phyloP scores from a whole-genome alignment of 2,329 filamentous ascomycete genomes.

The Teratosphaeria nubilosa region DNA sequence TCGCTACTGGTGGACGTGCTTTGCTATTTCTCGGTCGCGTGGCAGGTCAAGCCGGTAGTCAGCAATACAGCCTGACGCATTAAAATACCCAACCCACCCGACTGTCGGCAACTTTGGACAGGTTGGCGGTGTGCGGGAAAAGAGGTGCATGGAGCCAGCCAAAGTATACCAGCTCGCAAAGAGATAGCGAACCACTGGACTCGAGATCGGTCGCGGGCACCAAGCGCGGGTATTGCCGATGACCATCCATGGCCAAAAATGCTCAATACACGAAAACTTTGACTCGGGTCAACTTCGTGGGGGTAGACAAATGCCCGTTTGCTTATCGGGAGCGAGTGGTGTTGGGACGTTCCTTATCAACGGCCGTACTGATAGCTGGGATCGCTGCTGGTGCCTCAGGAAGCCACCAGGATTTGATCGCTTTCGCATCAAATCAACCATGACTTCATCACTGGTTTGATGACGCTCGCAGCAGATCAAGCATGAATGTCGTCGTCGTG shows the following conservation, averaged over 20 bases:
- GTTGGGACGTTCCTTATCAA: background rate
- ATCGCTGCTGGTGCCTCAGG: background rate
- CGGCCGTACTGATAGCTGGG: background rate
- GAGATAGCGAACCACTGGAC: background rate
- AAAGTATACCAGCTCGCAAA: background rate
- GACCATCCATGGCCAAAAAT: background rate
- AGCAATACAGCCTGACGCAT: background rate
- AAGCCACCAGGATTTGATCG: background rate
- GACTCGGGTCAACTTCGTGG: background rate
- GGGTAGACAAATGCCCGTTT: background rate
- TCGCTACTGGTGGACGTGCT: background rate
- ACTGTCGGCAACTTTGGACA: background rate
- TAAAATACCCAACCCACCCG: background rate
- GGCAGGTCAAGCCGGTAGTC: background rate
- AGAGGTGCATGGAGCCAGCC: background rate
- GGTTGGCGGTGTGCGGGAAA: background rate
- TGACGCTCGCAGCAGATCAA: background rate
- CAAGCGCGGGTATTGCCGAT: background rate
- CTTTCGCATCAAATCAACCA: background rate
- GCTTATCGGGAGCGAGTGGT: background rate
- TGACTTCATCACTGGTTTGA: background rate
- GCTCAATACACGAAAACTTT: background rate
- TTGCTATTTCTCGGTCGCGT: background rate
- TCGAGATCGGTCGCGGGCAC: background rate
- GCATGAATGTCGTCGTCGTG: no score